phyloP scores from a whole-genome alignment of 106 monocot genomes.

The Dactylorhiza incarnata region DNA sequence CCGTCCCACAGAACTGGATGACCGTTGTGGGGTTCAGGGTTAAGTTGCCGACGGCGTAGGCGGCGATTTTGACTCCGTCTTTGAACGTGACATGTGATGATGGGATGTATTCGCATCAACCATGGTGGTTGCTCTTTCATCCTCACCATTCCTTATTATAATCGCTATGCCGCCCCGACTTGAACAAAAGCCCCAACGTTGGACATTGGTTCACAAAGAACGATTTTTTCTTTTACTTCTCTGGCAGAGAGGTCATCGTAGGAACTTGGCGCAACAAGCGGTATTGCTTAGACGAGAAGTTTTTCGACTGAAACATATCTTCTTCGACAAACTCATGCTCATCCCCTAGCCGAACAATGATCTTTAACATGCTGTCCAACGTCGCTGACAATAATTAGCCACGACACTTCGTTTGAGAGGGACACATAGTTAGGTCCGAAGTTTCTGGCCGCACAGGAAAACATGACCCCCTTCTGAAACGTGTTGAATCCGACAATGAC shows the following conservation, averaged over 20 bases:
- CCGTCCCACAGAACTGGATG: constrained; percentile 29
- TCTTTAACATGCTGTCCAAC: constrained; percentile 20
- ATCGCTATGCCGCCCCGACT: constrained; percentile 18
- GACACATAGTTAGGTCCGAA: constrained; percentile 13
- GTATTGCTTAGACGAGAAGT: neutral
- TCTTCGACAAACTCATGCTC: constrained; percentile 24
- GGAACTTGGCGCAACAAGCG: neutral
- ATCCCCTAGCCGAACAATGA: constrained; percentile 24
- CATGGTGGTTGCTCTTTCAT: constrained; percentile 14
- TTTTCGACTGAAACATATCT: constrained; percentile 10
- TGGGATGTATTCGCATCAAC: no score
- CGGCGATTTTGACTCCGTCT: constrained; percentile 4
- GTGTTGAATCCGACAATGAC: constrained; percentile 30
- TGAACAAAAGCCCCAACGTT: neutral
- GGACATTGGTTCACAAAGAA: neutral
- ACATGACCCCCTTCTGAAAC: constrained; percentile 28
- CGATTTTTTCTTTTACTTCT: constrained; percentile 15
- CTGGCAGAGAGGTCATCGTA: neutral
- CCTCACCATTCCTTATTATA: constrained; percentile 13
- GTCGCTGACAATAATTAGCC: constrained; percentile 36
- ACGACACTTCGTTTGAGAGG: constrained; percentile 33
- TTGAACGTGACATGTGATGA: constrained; percentile 19
- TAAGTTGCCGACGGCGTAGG: neutral
- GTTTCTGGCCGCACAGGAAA: constrained; percentile 42
- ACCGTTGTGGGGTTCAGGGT: constrained; percentile 8